Evolutionary conservation across 148 eudicot genomes (phyloP).

Genomic region (Rhododendron mucronatum): DNA sequence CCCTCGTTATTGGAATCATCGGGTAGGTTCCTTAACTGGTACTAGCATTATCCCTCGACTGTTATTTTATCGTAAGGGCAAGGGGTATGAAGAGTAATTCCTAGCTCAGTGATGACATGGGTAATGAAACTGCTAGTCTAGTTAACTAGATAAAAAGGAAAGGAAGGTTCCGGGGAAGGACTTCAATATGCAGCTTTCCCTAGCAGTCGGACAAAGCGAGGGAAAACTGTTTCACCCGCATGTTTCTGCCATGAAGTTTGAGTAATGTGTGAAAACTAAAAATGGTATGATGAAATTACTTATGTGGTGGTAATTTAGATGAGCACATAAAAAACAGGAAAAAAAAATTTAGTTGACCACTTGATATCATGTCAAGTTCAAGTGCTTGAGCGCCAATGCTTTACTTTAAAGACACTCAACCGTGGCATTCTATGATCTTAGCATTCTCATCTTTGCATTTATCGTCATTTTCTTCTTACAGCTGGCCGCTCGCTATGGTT

Average conservation of each 20-base stretch:
- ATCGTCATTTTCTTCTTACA: constrained; percentile 19
- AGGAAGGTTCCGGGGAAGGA: not conserved
- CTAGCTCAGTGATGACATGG: not conserved
- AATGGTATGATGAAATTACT: not conserved
- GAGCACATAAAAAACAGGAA: not conserved
- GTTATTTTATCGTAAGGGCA: not conserved
- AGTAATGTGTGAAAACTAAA: not conserved
- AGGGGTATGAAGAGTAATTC: not conserved
- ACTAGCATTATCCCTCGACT: not conserved
- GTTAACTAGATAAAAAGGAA: not conserved
- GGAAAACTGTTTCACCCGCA: not conserved
- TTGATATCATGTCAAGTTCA: not conserved
- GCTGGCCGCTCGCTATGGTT: constrained; percentile 82
- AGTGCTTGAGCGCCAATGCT: not conserved
- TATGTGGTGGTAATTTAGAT: not conserved
- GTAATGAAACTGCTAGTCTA: not conserved
- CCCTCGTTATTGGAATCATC: constrained; percentile 53
- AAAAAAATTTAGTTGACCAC: not conserved
- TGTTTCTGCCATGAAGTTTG: not conserved
- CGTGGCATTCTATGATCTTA: not conserved
- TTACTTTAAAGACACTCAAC: not conserved
- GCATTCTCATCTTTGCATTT: not conserved
- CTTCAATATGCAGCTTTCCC: not conserved
- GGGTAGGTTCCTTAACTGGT: constrained; percentile 38
- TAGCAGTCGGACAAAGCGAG: not conserved